These are phyloP conservation scores for Syzygium syzygioides DNA, from an alignment of 441 rosid species.

Conservation along the genomic window DNA sequence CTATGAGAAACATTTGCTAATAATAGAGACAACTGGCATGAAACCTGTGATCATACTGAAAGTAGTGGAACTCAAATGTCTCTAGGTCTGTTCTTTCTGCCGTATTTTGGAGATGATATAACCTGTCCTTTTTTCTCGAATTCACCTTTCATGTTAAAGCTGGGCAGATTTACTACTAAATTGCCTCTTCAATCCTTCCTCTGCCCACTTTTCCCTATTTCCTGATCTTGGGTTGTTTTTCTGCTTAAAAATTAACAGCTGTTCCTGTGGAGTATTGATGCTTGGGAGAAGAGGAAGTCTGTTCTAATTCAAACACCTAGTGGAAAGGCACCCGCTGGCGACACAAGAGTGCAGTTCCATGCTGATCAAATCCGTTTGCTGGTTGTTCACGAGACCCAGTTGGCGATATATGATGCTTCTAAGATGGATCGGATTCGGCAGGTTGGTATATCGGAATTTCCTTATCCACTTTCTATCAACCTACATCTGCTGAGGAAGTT, in stretches of 20 bases:
- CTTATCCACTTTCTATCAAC: not conserved
- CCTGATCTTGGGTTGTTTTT: not conserved
- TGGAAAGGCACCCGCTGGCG: slow-evolving; percentile 67
- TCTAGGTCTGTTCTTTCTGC: not conserved
- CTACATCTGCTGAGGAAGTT: not conserved
- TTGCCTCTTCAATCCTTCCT: not conserved
- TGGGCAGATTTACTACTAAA: not conserved
- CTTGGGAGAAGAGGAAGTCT: slow-evolving; percentile 92
- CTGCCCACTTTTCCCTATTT: not conserved
- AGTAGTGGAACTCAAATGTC: not conserved
- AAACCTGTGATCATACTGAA: not conserved
- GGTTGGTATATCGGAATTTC: slow-evolving; percentile 28
- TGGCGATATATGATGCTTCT: slow-evolving; percentile 80
- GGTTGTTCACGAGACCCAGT: slow-evolving; percentile 83
- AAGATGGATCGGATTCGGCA: slow-evolving; percentile 78
- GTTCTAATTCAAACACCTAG: slow-evolving; percentile 57
- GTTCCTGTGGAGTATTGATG: slow-evolving; percentile 80
- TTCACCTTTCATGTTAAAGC: not conserved
- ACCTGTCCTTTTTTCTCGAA: not conserved
- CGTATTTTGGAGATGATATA: not conserved
- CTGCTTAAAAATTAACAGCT: slow-evolving; percentile 35
- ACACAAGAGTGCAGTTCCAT: slow-evolving; percentile 82
- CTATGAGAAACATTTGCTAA: not conserved
- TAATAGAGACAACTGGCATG: not conserved
- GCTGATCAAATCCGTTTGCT: slow-evolving; percentile 73